Evolutionary conservation across 1,284 basidiomycete genomes (phyloP).

Genomic region (Exobasidium rhododendri): DNA sequence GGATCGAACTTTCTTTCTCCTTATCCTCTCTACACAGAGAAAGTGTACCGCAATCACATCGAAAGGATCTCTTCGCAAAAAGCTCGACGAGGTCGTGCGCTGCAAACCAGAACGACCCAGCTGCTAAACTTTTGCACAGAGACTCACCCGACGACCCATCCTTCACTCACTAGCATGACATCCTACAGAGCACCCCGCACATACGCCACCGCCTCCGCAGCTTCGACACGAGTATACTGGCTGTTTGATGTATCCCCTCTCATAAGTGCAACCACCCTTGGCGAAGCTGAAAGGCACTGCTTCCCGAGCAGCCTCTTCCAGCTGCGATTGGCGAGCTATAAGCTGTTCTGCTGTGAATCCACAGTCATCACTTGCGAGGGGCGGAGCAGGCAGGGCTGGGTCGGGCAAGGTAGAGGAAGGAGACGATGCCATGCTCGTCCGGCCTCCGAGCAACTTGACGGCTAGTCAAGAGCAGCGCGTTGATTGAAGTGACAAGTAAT

Average conservation of each 20-base stretch:
- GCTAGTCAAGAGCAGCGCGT: too few species aligned
- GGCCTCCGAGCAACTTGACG: too few species aligned
- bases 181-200: constrained; percentile 55
- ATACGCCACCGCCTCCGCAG: constrained; percentile 55
- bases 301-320: constrained; percentile 55
- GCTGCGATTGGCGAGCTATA: constrained; percentile 48
- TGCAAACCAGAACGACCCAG: neutral
- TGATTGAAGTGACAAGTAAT: neutral
- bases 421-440: neutral
- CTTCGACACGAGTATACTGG: constrained; percentile 54
- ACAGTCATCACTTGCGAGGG: constrained; percentile 28
- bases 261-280: constrained; percentile 54
- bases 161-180: constrained; percentile 47
- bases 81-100: constrained; percentile 54
- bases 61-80: constrained; percentile 51
- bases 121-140: too few species aligned
- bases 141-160: too few species aligned
- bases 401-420: constrained; percentile 26
- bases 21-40: constrained; percentile 6
- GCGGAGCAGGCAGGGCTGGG: constrained; percentile 37
- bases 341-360: constrained; percentile 54
- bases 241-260: constrained; percentile 53
- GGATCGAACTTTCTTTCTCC: neutral
- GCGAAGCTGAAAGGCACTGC: constrained; percentile 53
- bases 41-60: constrained; percentile 53